Base-by-base conservation (phyloP, 1,284 basidiomycete species). In the Schizophyllum amplum region DNA sequence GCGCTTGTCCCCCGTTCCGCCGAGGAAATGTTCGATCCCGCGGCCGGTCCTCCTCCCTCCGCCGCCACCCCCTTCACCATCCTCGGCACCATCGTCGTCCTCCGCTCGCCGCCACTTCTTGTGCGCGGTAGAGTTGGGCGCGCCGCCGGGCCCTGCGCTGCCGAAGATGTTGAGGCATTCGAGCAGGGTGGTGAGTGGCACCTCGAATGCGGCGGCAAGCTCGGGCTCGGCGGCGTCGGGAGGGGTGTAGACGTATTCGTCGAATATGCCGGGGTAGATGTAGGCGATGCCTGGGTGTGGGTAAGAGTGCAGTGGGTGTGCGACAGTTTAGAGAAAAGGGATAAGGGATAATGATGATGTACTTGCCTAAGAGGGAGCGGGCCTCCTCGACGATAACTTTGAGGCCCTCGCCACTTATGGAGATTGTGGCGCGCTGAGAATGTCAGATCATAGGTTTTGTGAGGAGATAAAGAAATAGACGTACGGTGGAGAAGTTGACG, bases 161-260 rank as follows among this genome's bases (percentile, higher is more conserved):
- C 94, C 94, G 65, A 95, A 97, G 57, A 97, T 86, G 68, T 95
- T 94, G 48, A 98, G 78, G 64, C 92, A 94, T 64, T 95, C 92
- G 57, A 96, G 80, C 56, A 96, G 73, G 0, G 86, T 87, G 66
- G 84, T 82, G 26, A 98, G 80, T 3, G 87, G n/a, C 57, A 97
- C 78, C 67, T 95, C 92, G 65, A 97, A 93, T 0, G 80, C 77
- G 6, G 77, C 66, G 54, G 71, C 80, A 25, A 70, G 64, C 46
- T 74, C 67, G 20, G 69, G 63, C 17, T 66, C 63, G 52, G 65
- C 62, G 54, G 64, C 64, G 48, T 68, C 60, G n/a, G 58, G 33
- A 6, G 56, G 52, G 55, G 59, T 55, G 69, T 84, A 93, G 1
- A 66, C 64, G 67, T 82, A 97, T 66, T 87, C 83, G 60, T 91